Conservation (phyloP, 371 early-diverging fungal genomes). For the Capillidium heterosporum region DNA sequence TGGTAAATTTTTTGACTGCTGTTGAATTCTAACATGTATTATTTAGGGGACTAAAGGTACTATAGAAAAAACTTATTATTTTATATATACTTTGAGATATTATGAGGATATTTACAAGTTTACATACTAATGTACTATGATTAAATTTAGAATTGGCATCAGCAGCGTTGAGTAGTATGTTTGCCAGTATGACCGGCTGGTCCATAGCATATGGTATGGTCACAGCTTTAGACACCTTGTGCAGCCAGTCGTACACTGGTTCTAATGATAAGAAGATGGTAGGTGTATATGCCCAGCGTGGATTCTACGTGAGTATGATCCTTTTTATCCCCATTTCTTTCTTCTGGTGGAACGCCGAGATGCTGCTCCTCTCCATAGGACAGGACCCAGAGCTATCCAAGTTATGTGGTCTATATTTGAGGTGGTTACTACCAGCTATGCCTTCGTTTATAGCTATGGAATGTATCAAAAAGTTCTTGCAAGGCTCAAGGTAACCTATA, state of each 20-base stretch:
- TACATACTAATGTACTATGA: no score
- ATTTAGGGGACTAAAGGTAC: conserved; percentile 3
- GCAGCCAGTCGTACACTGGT: conserved; percentile 69
- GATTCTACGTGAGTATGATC: conserved; percentile 39
- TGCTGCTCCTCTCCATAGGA: conserved; percentile 25
- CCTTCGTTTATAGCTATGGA: conserved; percentile 60
- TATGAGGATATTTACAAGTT: no score
- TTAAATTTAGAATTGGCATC: conserved; percentile 9
- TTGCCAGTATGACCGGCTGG: conserved; percentile 67
- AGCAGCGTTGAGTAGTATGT: conserved; percentile 13
- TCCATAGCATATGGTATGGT: conserved; percentile 57
- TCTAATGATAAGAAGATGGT: conserved; percentile 42
- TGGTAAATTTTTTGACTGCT: background rate
- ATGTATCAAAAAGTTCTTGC: conserved; percentile 58
- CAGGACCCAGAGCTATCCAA: conserved; percentile 30
- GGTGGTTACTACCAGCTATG: conserved; percentile 43
- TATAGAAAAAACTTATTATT: background rate
- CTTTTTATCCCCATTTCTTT: conserved; percentile 49
- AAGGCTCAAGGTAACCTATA: conserved; percentile 38
- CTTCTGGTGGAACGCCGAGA: conserved; percentile 52
- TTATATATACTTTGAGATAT: no score
- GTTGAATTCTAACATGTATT: background rate
- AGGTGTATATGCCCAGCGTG: conserved; percentile 72
- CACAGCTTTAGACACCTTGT: conserved; percentile 75
- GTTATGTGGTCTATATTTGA: conserved; percentile 35